phyloP scores from a whole-genome alignment of 2,329 filamentous ascomycete genomes.

The Diplodia scrobiculata region DNA sequence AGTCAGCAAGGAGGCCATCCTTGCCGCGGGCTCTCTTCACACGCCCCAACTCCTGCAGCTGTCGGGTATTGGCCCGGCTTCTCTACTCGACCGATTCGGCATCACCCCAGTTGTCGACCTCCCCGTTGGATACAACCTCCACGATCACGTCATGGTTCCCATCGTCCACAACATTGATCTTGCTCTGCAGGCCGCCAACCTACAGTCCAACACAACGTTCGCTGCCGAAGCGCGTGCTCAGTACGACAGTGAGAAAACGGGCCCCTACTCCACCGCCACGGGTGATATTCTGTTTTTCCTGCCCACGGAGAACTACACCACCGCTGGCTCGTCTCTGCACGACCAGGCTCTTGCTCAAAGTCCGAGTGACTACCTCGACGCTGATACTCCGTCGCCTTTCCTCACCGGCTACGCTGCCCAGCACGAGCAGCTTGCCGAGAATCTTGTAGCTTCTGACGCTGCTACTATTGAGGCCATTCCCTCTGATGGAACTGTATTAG shows the following conservation, averaged over 20 bases:
- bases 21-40: conserved; percentile 37
- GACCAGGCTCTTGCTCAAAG: conserved; percentile 14
- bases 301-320: conserved; percentile 19
- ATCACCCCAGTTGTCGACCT: conserved; percentile 35
- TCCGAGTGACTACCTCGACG: conserved; percentile 5
- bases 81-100: conserved; percentile 32
- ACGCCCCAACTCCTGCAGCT: conserved; percentile 38
- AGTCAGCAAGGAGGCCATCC: conserved; percentile 35
- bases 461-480: conserved; percentile 18
- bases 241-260: conserved; percentile 14
- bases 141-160: conserved; percentile 28
- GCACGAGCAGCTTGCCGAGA: conserved; percentile 19
- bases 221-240: conserved; percentile 16
- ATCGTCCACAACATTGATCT: conserved; percentile 17
- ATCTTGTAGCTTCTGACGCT: conserved; percentile 14
- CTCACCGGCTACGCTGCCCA: conserved; percentile 6
- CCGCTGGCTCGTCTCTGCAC: not conserved
- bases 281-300: conserved; percentile 26
- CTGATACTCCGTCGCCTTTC: not conserved
- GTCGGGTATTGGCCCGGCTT: conserved; percentile 38
- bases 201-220: conserved; percentile 17
- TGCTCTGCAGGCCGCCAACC: conserved; percentile 4
- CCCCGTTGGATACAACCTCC: conserved; percentile 31
- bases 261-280: conserved; percentile 9
- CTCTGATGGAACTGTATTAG: conserved; percentile 15